Conservation (phyloP, 108 stramenopile genomes). For the Aurantiochytrium sp. region DNA sequence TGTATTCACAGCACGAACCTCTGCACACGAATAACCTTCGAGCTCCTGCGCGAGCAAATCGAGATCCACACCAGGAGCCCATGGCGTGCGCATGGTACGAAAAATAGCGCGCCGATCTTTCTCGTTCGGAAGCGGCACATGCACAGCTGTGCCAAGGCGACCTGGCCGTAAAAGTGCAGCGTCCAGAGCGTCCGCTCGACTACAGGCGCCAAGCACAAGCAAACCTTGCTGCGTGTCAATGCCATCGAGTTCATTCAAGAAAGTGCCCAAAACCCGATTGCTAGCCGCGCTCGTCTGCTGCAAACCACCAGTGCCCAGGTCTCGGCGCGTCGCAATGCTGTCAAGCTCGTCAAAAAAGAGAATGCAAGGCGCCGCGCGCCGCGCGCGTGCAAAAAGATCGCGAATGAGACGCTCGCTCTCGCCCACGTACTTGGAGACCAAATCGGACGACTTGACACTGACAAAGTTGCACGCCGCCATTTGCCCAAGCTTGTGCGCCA, state of each 20-base stretch:
- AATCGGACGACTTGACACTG: conserved; percentile 95
- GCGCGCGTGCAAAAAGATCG: conserved; percentile 97
- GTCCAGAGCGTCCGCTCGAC: conserved; percentile 96
- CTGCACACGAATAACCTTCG: background rate
- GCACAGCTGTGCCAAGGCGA: conserved; percentile 90
- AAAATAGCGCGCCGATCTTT: conserved; percentile 89
- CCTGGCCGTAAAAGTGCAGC: conserved; percentile 97
- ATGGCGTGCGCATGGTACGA: conserved; percentile 34
- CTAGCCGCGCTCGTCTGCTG: conserved; percentile 66
- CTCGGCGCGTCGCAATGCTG: conserved; percentile 89
- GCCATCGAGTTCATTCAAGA: conserved; percentile 81
- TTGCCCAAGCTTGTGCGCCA: conserved; percentile 98
- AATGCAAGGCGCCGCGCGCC: conserved; percentile 96
- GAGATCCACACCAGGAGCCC: background rate
- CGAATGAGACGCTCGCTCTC: conserved; percentile 97
- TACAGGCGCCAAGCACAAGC: conserved; percentile 97
- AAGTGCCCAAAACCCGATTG: conserved; percentile 98
- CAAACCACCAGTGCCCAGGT: conserved; percentile 55
- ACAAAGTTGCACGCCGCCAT: conserved; percentile 99
- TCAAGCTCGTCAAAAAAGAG: conserved; percentile 99
- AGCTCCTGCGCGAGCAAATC: background rate
- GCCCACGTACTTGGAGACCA: conserved; percentile 96
- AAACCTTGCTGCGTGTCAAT: conserved; percentile 53
- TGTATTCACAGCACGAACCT: background rate
- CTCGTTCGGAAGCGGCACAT: conserved; percentile 90